Percentiles rank a stretch among this genome's conserved stretches.
Conservation (phyloP, 1,139 yeast genomes). For the Protomyces gravidus region DNA sequence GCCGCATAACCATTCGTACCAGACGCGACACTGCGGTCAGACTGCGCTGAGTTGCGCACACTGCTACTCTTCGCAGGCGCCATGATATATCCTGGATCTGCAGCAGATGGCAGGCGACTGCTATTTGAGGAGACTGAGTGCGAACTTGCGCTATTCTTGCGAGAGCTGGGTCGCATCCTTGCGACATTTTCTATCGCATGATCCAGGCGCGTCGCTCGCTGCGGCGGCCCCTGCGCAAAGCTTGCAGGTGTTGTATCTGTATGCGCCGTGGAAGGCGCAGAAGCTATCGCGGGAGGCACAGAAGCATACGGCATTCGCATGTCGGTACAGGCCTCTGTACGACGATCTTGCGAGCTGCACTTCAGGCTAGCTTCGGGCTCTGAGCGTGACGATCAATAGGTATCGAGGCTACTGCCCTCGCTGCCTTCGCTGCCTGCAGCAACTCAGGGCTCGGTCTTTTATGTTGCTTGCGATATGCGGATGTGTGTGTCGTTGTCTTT, state of each 20-base stretch:
- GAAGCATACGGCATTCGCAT: too few relatives aligned
- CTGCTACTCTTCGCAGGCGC: background rate
- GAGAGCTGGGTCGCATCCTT: background rate
- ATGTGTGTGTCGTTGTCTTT: background rate
- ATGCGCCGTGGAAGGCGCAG: background rate
- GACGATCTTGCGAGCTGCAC: background rate
- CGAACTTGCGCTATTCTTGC: background rate
- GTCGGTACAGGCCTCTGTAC: too few relatives aligned
- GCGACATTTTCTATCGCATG: background rate
- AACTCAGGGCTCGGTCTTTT: too few relatives aligned
- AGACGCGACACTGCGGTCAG: background rate
- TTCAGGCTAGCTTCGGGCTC: too few relatives aligned
- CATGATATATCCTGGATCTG: background rate
- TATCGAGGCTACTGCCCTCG: too few relatives aligned
- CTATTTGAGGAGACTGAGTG: background rate
- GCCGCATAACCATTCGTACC: background rate
- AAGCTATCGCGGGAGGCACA: background rate
- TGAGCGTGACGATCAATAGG: too few relatives aligned
- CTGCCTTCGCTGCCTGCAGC: too few relatives aligned
- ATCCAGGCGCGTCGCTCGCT: background rate
- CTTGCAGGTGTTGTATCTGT: background rate
- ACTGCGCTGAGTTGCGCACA: background rate
- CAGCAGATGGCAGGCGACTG: background rate
- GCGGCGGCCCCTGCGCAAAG: background rate
- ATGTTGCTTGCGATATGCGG: background rate